These are phyloP conservation scores for Ganoderma lucidum DNA, from an alignment of 1,284 basidiomycete genomes.

Conservation along the genomic window DNA sequence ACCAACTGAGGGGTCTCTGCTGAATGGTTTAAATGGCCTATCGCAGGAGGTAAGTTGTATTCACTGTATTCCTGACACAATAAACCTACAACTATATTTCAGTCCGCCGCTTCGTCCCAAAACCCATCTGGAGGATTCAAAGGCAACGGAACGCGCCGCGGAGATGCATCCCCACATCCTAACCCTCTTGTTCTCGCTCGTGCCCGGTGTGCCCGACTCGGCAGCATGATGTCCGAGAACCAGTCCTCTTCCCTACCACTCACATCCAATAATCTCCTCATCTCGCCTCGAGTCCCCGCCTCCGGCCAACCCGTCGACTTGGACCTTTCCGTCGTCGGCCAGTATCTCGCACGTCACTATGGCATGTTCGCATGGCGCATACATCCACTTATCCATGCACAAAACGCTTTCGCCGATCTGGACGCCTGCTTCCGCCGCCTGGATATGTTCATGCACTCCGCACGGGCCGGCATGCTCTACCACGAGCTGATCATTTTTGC, in stretches of 20 bases:
- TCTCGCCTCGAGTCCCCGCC: not conserved
- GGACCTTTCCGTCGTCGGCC: not conserved
- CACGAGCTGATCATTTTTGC: not conserved
- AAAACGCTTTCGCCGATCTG: not conserved
- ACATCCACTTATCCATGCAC: not conserved
- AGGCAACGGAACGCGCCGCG: not conserved
- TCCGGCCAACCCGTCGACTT: not conserved
- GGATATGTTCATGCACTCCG: not conserved
- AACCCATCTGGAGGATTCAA: not conserved
- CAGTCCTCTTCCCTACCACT: not conserved
- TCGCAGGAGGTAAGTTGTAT: not conserved
- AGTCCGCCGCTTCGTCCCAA: not conserved
- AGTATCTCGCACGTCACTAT: not conserved
- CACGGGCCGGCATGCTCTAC: not conserved
- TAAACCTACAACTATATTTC: not conserved
- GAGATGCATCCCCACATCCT: not conserved
- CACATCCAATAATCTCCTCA: not conserved
- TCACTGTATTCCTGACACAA: not conserved
- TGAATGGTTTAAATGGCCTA: not conserved
- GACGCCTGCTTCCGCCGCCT: not conserved
- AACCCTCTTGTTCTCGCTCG: not conserved
- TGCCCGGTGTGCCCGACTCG: not conserved
- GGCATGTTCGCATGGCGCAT: slow-evolving; percentile 3
- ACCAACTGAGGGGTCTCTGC: not conserved
- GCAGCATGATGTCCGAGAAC: not conserved